Base-by-base conservation (phyloP, 1,284 basidiomycete genomes). In the Puccinia coronata region DNA sequence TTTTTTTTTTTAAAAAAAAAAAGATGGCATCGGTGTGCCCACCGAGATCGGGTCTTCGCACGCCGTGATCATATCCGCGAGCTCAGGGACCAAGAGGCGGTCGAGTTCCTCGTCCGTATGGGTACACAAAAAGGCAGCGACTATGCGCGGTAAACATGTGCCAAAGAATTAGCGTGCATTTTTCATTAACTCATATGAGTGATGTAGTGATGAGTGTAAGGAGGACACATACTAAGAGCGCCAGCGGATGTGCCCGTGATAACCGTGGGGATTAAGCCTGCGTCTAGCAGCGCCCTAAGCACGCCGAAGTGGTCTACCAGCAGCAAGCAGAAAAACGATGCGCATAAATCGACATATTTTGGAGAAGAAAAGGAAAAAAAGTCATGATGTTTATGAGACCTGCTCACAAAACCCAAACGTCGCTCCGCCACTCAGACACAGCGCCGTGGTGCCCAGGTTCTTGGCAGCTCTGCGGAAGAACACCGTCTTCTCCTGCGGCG, bases 401-500 rank as follows among this genome's bases (percentile, higher is more conserved):
- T 83, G 49, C 41, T 65, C 25, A 75, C 72, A 96, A 86, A 96
- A 98, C 2, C 94, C 96, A 85, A 98, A 97, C 0, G 92, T 92
- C 3, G 93, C 96, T 18, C 96, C 96, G 25, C 96, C 96, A 18
- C 93, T 95, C 8, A 99, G 89, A 86, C 96, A 98, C 6, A 99
- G 88, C 0, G 96, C 97, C 70, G 92, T 90, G 25, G 90, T 89
- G 83, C 96, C 96, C 31, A 97, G 90, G 86, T 98, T 97, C 82
- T 88, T 93, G 85, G 94, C 94, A 61, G 92, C 90, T 82, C 90
- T 91, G 86, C 93, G 92, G 88, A 97, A 99, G 86, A 99, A 98
- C 6, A 91, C 89, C 83, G 91, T 91, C 88, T 98, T 99, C 87
- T 97, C 94, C 82, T 97, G 93, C 12, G 91, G 87, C 0, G 92